Evolutionary conservation across 2,329 filamentous ascomycete genomes (phyloP), one percentile per base, ranked within the genome.

Genomic region (Colletotrichum euphorbiae): DNA sequence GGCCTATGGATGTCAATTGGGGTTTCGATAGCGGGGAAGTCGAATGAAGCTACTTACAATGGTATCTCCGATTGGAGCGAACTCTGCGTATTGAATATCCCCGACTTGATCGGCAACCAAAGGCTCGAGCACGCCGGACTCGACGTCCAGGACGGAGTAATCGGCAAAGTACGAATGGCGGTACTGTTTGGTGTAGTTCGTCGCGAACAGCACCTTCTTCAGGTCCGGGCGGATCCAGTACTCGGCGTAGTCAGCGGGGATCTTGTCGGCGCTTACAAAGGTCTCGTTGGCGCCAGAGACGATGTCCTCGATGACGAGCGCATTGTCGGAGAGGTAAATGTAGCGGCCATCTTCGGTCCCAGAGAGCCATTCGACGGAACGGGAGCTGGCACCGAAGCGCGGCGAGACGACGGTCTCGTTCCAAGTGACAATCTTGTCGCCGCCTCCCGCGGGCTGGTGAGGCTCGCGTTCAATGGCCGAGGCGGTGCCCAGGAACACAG

Each of bases 151-250:
- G 19, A 92, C 79, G 50, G 87, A 84, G 76, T 92, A 92, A 74
- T 91, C 84, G 38, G 90, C 86, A 74, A 89, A 89, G 77, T 89
- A 91, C 6, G 89, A 90, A 77, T 91, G 80, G 1, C 90, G 87
- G 73, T 92, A 91, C 75, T 90, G 85, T 77, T 91, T 90, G 13
- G 87, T 91, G 75, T 87, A 84, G 73, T 92, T 91, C 61, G 87
- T 83, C 1, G 89, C 83, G 78, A 89, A 88, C 17, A 92, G 78
- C 0, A 92, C 83, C 60, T 84, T 84, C 21, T 82, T 83, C 6
- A 85, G 81, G 73, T 90, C 88, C 2, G 86, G 78, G 45, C 86
- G 88, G 71, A 92, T 89, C 79, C 83, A 89, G 75, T 88, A 91
- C 48, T 88, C 85, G 69, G 80, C 79, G 67, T 86, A 80, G 58